phyloP scores from a whole-genome alignment of 257 asterid species.

The Capsicum baccatum region DNA sequence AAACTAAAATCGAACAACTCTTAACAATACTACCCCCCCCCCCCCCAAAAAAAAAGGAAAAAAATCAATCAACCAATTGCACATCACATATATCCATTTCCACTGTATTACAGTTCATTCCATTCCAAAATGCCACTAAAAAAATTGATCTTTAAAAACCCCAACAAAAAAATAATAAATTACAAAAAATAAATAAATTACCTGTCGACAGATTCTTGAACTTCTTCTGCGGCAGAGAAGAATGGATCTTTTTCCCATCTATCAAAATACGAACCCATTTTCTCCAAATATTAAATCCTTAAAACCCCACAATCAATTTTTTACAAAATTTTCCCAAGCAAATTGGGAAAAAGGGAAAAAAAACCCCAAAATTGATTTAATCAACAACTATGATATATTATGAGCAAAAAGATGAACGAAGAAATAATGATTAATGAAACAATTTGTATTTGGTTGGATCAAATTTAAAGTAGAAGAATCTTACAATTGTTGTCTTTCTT shows the following conservation, averaged over 20 bases:
- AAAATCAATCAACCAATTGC: background rate
- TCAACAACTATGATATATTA: background rate
- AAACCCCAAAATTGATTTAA: background rate
- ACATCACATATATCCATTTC: background rate
- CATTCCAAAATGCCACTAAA: background rate
- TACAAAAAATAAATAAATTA: slow-evolving; percentile 25
- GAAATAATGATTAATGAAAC: background rate
- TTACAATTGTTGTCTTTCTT: background rate
- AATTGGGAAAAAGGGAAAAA: background rate
- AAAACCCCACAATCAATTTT: background rate
- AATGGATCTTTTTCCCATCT: slow-evolving; percentile 97
- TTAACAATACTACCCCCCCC: background rate
- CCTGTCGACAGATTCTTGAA: slow-evolving; percentile 97
- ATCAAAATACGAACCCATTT: slow-evolving; percentile 76
- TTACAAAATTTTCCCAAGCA: background rate
- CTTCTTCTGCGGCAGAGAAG: slow-evolving; percentile 95
- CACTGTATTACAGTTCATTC: background rate
- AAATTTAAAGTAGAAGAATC: slow-evolving; percentile 11
- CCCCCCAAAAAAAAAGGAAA: background rate
- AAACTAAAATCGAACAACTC: background rate
- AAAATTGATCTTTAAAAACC: background rate
- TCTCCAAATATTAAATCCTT: background rate
- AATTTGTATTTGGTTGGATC: slow-evolving; percentile 12
- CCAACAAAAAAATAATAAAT: background rate
- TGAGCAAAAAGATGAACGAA: background rate